Conservation (phyloP, 2,329 filamentous ascomycete genomes). For the Exophiala phaeomuriformis region DNA sequence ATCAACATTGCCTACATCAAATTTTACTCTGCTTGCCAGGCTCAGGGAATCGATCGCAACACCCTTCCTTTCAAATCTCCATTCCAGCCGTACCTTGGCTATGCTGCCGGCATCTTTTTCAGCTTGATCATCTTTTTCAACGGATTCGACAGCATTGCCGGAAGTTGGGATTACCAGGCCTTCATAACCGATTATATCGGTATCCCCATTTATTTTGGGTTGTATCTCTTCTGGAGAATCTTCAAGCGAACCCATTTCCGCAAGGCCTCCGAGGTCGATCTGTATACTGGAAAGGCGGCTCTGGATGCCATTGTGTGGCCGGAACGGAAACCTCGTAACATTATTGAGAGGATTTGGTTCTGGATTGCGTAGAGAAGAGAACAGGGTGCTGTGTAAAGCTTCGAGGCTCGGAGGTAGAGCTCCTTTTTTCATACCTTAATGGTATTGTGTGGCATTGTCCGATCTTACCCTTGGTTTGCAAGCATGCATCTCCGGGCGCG, state of each 20-base stretch:
- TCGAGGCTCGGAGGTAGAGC: background rate
- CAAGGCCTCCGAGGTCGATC: conserved; percentile 28
- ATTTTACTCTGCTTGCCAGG: conserved; percentile 61
- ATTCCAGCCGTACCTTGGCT: conserved; percentile 64
- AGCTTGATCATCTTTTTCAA: conserved; percentile 59
- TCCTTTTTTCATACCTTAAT: too few relatives aligned
- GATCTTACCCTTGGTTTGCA: too few relatives aligned
- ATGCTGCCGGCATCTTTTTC: conserved; percentile 48
- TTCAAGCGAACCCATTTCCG: conserved; percentile 30
- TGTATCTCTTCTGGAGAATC: conserved; percentile 31
- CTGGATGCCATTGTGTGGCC: conserved; percentile 32
- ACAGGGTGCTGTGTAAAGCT: too few relatives aligned
- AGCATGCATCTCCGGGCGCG: too few relatives aligned
- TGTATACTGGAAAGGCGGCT: conserved; percentile 32
- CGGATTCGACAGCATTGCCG: conserved; percentile 46
- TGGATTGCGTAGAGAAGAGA: conserved; percentile 28
- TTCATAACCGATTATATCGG: conserved; percentile 49
- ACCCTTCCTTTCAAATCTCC: conserved; percentile 60
- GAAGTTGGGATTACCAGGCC: conserved; percentile 38
- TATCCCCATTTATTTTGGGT: conserved; percentile 38
- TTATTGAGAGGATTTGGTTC: conserved; percentile 32
- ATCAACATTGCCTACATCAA: conserved; percentile 63
- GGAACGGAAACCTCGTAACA: conserved; percentile 30
- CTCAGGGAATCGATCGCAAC: conserved; percentile 60
- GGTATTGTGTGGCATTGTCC: too few relatives aligned